Evolutionary conservation across 2,329 filamentous ascomycete genomes (phyloP).

Genomic region (Exophiala sideris): DNA sequence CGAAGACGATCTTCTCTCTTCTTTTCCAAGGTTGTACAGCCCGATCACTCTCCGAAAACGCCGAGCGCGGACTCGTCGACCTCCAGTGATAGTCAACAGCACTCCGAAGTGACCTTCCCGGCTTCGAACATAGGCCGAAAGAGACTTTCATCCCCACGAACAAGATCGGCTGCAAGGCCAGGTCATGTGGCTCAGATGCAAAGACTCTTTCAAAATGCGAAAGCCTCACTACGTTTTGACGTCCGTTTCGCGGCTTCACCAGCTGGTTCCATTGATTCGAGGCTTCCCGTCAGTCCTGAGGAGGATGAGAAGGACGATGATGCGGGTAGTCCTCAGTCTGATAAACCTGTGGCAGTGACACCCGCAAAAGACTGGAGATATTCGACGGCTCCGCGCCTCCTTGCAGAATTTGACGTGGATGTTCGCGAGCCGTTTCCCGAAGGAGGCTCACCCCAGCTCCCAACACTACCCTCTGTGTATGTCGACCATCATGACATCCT

Average conservation of each 20-base stretch:
- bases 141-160: constrained; percentile 9
- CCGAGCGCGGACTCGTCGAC: not conserved
- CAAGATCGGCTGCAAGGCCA: constrained; percentile 19
- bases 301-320: not conserved
- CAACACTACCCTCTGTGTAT: constrained; percentile 7
- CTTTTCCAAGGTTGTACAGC: constrained; percentile 22
- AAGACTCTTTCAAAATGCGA: constrained; percentile 27
- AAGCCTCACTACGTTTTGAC: constrained; percentile 25
- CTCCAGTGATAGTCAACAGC: not conserved
- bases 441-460: constrained; percentile 23
- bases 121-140: constrained; percentile 17
- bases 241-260: constrained; percentile 27
- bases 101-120: not conserved
- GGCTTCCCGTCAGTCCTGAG: constrained; percentile 18
- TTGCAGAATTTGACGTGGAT: constrained; percentile 25
- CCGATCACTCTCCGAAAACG: constrained; percentile 15
- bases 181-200: constrained; percentile 28
- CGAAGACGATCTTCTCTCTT: constrained; percentile 26
- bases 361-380: constrained; percentile 25
- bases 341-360: constrained; percentile 1
- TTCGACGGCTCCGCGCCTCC: constrained; percentile 23
- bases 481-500: constrained; percentile 3
- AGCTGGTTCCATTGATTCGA: constrained; percentile 26
- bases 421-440: constrained; percentile 29
- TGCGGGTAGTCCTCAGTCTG: not conserved